Percentiles rank a stretch among this genome's conserved stretches.
phyloP scores from a whole-genome alignment of 1,284 basidiomycete genomes.

The Hypsizygus ulmarius region DNA sequence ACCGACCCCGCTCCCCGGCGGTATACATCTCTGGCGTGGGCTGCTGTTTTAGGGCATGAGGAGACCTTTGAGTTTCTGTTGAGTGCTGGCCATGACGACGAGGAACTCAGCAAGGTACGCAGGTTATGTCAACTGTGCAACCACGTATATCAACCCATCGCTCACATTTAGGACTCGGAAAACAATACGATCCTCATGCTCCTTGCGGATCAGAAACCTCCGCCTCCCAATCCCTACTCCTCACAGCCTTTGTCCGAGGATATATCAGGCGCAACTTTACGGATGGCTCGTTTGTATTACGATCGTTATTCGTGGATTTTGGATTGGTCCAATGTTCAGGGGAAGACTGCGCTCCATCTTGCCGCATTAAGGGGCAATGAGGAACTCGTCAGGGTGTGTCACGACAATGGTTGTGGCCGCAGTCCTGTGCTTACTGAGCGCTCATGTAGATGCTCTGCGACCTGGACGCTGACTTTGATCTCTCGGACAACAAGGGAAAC shows the following conservation, averaged over 20 bases:
- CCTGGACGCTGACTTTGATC: conserved; percentile 81
- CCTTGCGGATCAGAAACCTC: conserved; percentile 72
- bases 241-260: conserved; percentile 52
- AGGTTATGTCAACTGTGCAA: neutral
- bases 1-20: conserved; percentile 72
- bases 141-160: neutral
- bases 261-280: conserved; percentile 64
- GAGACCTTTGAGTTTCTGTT: conserved; percentile 90
- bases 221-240: conserved; percentile 45
- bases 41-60: conserved; percentile 79
- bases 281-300: conserved; percentile 79
- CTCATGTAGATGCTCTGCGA: conserved; percentile 77
- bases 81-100: conserved; percentile 83
- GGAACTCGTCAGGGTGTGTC: conserved; percentile 75
- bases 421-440: conserved; percentile 16
- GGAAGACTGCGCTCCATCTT: conserved; percentile 87
- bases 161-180: conserved; percentile 71
- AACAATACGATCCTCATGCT: conserved; percentile 89
- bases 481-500: conserved; percentile 89
- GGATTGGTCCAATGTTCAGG: conserved; percentile 87
- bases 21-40: conserved; percentile 86
- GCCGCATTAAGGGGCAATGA: conserved; percentile 88
- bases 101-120: conserved; percentile 82
- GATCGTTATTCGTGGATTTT: conserved; percentile 81
- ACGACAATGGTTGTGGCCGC: conserved; percentile 9